Conservation (phyloP, 2,329 filamentous ascomycete species). For the Penicillium expansum region DNA sequence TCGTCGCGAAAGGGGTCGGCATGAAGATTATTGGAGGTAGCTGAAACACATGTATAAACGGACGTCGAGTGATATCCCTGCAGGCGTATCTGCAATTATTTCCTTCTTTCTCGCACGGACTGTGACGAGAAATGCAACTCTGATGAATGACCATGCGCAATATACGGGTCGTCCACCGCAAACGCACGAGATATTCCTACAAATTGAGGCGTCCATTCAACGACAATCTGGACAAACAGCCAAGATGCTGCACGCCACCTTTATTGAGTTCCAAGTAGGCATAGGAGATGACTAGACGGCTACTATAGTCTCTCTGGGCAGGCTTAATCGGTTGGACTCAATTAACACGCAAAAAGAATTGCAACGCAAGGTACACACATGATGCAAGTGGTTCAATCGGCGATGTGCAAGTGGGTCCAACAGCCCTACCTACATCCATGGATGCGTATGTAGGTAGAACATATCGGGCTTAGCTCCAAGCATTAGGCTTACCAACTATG, state of each 20-base stretch:
- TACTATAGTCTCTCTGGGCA: not conserved
- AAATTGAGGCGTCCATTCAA: not conserved
- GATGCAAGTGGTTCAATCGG: not conserved
- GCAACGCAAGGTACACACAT: not conserved
- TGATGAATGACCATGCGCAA: too few relatives aligned
- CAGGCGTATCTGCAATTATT: not conserved
- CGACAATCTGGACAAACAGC: not conserved
- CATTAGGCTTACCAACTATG: not conserved
- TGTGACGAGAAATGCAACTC: not conserved
- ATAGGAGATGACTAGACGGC: not conserved
- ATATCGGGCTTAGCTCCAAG: not conserved
- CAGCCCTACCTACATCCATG: not conserved
- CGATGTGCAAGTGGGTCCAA: not conserved
- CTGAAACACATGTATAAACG: not conserved
- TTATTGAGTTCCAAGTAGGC: not conserved
- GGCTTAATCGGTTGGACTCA: not conserved
- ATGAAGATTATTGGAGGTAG: not conserved
- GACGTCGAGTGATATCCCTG: not conserved
- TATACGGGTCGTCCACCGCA: not conserved
- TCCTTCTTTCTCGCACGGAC: not conserved
- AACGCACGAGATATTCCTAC: not conserved
- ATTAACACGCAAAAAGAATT: not conserved
- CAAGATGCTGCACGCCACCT: not conserved
- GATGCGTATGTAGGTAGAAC: not conserved
- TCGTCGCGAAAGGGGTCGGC: not conserved